phyloP scores from a whole-genome alignment of 1,284 basidiomycete species.

The Coniophora puteana region DNA sequence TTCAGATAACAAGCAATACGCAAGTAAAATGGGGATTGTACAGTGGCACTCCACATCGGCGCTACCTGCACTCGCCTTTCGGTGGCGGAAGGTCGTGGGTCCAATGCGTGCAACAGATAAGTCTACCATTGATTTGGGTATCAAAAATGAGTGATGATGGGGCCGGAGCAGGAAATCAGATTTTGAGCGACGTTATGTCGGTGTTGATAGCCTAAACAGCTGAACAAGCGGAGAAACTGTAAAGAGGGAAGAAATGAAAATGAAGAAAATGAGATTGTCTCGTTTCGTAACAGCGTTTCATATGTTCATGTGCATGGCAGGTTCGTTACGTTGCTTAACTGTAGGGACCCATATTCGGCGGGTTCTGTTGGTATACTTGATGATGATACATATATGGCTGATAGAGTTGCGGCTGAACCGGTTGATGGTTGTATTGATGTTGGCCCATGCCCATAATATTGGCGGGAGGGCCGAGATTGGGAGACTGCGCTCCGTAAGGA shows the following conservation, averaged over 20 bases:
- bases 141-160: slow-evolving; percentile 19
- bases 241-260: no score
- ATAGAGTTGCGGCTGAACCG: slow-evolving; percentile 68
- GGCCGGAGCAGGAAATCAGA: slow-evolving; percentile 27
- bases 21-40: slow-evolving; percentile 34
- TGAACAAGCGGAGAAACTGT: no score
- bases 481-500: slow-evolving; percentile 59
- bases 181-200: no score
- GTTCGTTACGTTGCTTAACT: slow-evolving; percentile 60
- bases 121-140: no score
- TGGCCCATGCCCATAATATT: slow-evolving; percentile 60
- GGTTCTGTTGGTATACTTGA: slow-evolving; percentile 73
- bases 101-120: no score
- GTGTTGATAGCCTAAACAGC: no score
- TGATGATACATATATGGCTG: slow-evolving; percentile 81
- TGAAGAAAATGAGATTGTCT: no score
- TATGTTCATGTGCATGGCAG: not conserved
- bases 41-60: slow-evolving; percentile 29
- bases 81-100: no score
- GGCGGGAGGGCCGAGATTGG: slow-evolving; percentile 51
- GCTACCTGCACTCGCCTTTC: no score
- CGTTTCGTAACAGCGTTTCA: no score
- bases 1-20: slow-evolving; percentile 25
- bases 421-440: slow-evolving; percentile 58
- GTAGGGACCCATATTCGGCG: slow-evolving; percentile 69